Percentiles rank a stretch among this genome's conserved stretches.
Conservation (phyloP, 2,329 filamentous ascomycete genomes). For the Oidium heveae region DNA sequence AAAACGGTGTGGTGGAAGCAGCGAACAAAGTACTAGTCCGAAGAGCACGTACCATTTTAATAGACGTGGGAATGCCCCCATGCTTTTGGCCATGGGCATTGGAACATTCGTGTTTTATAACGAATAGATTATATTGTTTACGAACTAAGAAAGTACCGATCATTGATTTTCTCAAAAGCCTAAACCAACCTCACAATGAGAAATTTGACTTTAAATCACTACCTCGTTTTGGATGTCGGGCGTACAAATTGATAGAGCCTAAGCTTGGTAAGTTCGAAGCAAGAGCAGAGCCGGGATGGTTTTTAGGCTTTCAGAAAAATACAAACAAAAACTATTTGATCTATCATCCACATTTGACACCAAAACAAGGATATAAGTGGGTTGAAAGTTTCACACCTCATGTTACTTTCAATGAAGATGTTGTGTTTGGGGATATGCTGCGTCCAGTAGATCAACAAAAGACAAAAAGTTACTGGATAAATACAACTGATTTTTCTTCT, state of each 20-base stretch:
- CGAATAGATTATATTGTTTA: background rate
- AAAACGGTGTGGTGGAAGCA: background rate
- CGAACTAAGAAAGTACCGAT: background rate
- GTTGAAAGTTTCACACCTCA: background rate
- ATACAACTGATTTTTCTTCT: too few species aligned
- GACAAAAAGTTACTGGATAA: background rate
- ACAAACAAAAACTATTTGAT: background rate
- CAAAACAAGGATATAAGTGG: background rate
- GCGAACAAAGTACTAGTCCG: background rate
- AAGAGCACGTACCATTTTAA: background rate
- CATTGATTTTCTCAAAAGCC: background rate
- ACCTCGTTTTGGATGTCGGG: background rate
- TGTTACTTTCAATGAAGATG: background rate
- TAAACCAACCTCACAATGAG: background rate
- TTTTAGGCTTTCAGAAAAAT: background rate
- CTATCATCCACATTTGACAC: background rate
- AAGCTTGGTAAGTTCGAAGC: background rate
- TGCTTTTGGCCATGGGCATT: background rate
- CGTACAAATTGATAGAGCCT: background rate
- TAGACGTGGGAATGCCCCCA: background rate
- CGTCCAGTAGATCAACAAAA: background rate
- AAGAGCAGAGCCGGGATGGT: background rate
- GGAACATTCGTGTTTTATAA: background rate
- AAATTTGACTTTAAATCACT: background rate
- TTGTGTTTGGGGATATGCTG: background rate